phyloP scores from a whole-genome alignment of 768 basidiomycete species.

The Phylloporus arenicola region DNA sequence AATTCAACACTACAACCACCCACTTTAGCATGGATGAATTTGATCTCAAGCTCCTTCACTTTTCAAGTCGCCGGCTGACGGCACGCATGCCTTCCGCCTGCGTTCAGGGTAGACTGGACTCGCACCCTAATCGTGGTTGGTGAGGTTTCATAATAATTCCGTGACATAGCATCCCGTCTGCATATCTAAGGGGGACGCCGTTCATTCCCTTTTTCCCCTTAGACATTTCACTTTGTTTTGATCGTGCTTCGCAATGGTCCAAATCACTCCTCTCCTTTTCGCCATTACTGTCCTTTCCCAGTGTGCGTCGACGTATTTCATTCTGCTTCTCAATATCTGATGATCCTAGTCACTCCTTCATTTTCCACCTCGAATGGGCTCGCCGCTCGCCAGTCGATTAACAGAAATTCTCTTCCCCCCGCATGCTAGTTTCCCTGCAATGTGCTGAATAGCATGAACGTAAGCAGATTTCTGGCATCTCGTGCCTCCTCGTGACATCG shows the following conservation, averaged over 20 bases:
- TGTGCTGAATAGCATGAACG: slow-evolving; percentile 16
- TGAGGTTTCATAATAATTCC: background rate
- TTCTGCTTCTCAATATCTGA: background rate
- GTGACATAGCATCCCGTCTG: background rate
- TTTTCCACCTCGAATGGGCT: slow-evolving; percentile 7
- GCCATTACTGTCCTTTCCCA: slow-evolving; percentile 7
- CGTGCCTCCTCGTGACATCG: no score
- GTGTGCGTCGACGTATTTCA: slow-evolving; percentile 4
- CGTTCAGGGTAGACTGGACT: background rate
- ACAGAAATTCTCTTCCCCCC: slow-evolving; percentile 8
- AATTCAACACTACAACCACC: background rate
- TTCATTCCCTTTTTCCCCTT: background rate
- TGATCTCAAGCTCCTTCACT: background rate
- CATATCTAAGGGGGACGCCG: slow-evolving; percentile 1
- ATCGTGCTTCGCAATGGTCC: slow-evolving; percentile 15
- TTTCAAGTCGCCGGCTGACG: background rate
- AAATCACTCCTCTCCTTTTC: slow-evolving; percentile 15
- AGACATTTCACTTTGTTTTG: background rate
- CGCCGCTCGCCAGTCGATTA: slow-evolving; percentile 16
- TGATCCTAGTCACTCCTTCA: background rate
- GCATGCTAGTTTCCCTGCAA: slow-evolving; percentile 19
- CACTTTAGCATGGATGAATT: background rate
- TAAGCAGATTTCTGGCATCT: slow-evolving; percentile 3
- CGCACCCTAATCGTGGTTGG: background rate
- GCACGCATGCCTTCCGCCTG: no score